Evolutionary conservation across 2,329 filamentous ascomycete genomes (phyloP).

Genomic region (Dryadomyces quercivorus): DNA sequence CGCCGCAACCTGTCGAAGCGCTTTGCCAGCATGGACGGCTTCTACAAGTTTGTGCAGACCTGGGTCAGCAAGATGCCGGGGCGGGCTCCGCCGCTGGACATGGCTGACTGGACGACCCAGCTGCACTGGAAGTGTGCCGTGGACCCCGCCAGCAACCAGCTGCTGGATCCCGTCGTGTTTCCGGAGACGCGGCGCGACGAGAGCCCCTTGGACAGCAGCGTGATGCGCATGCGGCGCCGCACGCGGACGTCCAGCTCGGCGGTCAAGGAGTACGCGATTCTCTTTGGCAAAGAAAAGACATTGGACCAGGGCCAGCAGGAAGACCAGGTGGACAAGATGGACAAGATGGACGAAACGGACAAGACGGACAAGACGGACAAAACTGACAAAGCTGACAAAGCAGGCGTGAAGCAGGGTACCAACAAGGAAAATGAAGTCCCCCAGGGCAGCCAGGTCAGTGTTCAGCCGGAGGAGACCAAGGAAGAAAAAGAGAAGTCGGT

Average conservation of each 20-base stretch:
- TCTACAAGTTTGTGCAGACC: neutral
- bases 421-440: neutral
- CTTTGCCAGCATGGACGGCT: neutral
- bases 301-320: no score
- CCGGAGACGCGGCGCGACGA: conserved; percentile 17
- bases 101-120: neutral
- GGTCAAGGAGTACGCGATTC: neutral
- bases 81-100: neutral
- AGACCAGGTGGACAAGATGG: no score
- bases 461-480: neutral
- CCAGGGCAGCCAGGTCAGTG: neutral
- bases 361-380: no score
- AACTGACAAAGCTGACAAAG: no score
- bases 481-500: neutral
- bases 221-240: neutral
- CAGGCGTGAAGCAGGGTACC: no score
- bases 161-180: conserved; percentile 21
- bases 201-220: neutral
- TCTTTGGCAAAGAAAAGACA: neutral
- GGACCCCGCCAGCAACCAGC: conserved; percentile 22
- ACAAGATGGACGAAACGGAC: no score
- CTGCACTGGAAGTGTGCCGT: conserved; percentile 21
- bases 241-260: neutral
- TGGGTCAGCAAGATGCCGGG: conserved; percentile 1
- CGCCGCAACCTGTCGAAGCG: neutral